Conservation (phyloP, 164 flowering plant genomes). For the Nymphaea colorata region DNA sequence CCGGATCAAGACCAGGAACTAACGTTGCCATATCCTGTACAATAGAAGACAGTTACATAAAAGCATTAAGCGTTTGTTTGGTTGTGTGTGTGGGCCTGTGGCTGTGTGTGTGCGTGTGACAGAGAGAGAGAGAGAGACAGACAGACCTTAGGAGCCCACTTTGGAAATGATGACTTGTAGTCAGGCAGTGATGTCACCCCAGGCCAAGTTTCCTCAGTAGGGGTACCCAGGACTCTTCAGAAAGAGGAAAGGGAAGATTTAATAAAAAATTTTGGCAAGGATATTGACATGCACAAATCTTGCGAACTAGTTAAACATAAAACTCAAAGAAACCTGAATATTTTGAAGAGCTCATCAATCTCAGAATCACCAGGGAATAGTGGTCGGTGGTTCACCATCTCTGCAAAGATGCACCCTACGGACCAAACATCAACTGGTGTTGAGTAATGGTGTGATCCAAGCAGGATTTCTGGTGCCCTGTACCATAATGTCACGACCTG, state of each 20-base stretch:
- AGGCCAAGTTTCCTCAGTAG: conserved; percentile 81
- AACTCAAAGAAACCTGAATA: conserved; percentile 48
- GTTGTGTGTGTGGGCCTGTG: too few species aligned
- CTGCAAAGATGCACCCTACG: conserved; percentile 93
- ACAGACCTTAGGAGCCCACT: conserved; percentile 67
- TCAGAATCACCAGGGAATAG: conserved; percentile 93
- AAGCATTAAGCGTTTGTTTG: neutral
- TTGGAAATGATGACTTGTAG: conserved; percentile 73
- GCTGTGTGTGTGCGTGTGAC: neutral
- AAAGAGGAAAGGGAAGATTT: neutral
- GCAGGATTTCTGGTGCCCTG: conserved; percentile 91
- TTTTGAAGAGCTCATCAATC: conserved; percentile 82
- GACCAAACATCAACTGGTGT: conserved; percentile 97
- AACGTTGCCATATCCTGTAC: conserved; percentile 53
- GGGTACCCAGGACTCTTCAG: conserved; percentile 64
- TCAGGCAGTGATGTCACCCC: conserved; percentile 85
- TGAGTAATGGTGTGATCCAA: conserved; percentile 85
- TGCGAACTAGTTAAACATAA: neutral
- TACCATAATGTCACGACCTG: conserved; percentile 97
- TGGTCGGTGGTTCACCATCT: conserved; percentile 82
- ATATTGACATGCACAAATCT: neutral
- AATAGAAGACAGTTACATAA: neutral
- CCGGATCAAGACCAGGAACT: conserved; percentile 59
- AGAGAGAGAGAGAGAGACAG: neutral
- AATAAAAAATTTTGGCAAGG: neutral